A percentile compares a stretch with the other conserved stretches of the same genome.
Evolutionary conservation across 441 rosid species (phyloP).

Genomic region (Erodium texanum): DNA sequence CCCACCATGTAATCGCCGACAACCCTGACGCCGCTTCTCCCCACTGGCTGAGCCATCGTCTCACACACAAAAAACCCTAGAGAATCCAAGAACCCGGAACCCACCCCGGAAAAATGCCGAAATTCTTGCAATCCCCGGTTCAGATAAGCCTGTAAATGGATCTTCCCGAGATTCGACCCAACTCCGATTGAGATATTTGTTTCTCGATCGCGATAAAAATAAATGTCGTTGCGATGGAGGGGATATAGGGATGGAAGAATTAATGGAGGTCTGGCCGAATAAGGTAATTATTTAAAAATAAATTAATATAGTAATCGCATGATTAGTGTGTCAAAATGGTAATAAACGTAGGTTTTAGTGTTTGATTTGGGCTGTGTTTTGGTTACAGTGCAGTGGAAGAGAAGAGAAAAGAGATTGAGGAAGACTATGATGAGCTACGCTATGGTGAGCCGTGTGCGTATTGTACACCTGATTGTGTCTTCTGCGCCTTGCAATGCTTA

Average conservation of each 20-base stretch:
- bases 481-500: background rate
- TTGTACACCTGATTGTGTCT: background rate
- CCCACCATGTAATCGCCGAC: conserved; percentile 83
- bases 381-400: conserved; percentile 3
- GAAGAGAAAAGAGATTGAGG: background rate
- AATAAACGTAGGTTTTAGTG: background rate
- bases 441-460: conserved; percentile 4
- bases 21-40: conserved; percentile 38
- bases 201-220: background rate
- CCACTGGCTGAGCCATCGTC: conserved; percentile 48
- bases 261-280: background rate
- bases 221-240: background rate
- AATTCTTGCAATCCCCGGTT: no score
- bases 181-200: background rate
- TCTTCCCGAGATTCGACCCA: no score
- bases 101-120: no score
- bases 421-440: background rate
- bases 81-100: background rate
- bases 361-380: background rate
- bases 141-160: no score
- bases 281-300: background rate
- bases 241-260: background rate
- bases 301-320: background rate
- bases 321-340: conserved; percentile 3
- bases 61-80: background rate